A percentile compares a stretch with the other conserved stretches of the same genome.
Conservation (phyloP, 306 rosid species). For the Bauhinia variegata region DNA sequence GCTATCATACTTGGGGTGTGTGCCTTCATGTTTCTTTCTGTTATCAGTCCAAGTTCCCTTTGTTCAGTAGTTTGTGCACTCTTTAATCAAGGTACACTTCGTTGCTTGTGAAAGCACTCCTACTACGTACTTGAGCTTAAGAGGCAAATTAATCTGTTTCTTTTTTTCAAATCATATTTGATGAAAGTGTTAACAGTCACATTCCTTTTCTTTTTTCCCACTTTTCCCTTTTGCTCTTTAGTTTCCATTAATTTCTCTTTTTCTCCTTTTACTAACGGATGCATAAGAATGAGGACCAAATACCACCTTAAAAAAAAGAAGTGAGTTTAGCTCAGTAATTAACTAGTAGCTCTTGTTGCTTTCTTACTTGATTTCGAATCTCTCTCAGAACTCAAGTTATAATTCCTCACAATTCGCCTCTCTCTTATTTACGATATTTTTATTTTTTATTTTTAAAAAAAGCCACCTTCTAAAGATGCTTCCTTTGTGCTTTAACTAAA, state of each 20-base stretch:
- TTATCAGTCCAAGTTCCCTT: background rate
- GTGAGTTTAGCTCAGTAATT: too few species aligned
- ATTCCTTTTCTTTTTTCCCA: conserved; percentile 2
- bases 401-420: too few species aligned
- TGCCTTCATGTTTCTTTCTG: background rate
- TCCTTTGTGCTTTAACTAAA: conserved; percentile 37
- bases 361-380: too few species aligned
- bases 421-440: too few species aligned
- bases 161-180: too few species aligned
- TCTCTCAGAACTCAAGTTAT: too few species aligned
- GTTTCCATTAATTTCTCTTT: conserved; percentile 1
- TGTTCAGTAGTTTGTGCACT: conserved; percentile 18
- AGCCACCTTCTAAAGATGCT: conserved; percentile 40
- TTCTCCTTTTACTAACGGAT: conserved; percentile 1
- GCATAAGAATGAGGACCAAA: conserved; percentile 34
- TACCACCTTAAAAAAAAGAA: too few species aligned
- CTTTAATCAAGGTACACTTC: conserved; percentile 8
- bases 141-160: too few species aligned
- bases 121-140: too few species aligned
- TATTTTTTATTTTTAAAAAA: too few species aligned
- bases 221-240: conserved; percentile 19
- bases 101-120: background rate
- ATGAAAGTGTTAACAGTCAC: background rate
- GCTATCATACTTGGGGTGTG: conserved; percentile 14
- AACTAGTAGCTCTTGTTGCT: too few species aligned